These are phyloP conservation scores for Paracoccidioides brasiliensis DNA, from an alignment of 2,329 filamentous ascomycete species.

Conservation along the genomic window DNA sequence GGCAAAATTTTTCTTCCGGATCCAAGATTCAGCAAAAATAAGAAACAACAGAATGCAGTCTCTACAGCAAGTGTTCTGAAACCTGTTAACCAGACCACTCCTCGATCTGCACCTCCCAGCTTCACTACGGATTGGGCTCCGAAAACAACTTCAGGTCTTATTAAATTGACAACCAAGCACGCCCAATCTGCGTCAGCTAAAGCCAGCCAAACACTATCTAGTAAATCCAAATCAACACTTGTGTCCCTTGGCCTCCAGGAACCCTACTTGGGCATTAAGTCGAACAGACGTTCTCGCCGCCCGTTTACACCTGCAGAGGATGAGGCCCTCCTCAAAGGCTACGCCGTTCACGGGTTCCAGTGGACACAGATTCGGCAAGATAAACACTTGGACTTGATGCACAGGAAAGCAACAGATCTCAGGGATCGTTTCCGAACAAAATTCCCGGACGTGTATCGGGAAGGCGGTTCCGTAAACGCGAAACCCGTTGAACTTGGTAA, in stretches of 20 bases:
- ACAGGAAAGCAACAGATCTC: slow-evolving; percentile 45
- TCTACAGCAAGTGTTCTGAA: background rate
- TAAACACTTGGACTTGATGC: slow-evolving; percentile 36
- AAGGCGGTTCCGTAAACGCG: slow-evolving; percentile 29
- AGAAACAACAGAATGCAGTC: slow-evolving; percentile 3
- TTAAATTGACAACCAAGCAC: slow-evolving; percentile 6
- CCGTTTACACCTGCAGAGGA: slow-evolving; percentile 47
- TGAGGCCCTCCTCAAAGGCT: slow-evolving; percentile 44
- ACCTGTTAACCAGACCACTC: background rate
- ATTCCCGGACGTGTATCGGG: slow-evolving; percentile 44
- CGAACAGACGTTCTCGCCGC: slow-evolving; percentile 40
- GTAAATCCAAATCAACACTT: slow-evolving; percentile 21
- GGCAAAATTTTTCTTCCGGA: slow-evolving; percentile 13
- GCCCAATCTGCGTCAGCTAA: slow-evolving; percentile 14
- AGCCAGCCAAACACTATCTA: slow-evolving; percentile 19
- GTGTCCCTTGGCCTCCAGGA: slow-evolving; percentile 36
- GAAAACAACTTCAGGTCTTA: background rate
- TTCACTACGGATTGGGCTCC: background rate
- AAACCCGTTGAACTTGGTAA: slow-evolving; percentile 14
- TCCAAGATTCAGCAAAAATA: slow-evolving; percentile 12
- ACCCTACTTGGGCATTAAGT: slow-evolving; percentile 35
- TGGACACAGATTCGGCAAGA: slow-evolving; percentile 50
- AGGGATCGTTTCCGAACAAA: slow-evolving; percentile 49
- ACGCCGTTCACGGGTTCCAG: slow-evolving; percentile 44
- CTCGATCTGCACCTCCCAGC: slow-evolving; percentile 8